Evolutionary conservation across 2,329 filamentous ascomycete genomes (phyloP).

Genomic region (Cordyceps tenuipes): DNA sequence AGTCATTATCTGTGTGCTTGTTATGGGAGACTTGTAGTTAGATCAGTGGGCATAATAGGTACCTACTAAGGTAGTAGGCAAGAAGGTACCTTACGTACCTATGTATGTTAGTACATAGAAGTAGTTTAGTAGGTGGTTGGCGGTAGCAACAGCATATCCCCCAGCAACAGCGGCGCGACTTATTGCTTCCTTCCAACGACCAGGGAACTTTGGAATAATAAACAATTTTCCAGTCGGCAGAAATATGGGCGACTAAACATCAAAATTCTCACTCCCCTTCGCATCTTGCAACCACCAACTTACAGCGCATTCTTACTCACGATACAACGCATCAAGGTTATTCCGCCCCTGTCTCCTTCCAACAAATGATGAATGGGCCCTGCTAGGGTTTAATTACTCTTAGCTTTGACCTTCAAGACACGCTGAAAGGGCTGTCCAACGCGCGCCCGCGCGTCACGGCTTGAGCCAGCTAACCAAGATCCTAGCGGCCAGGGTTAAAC

Average conservation of each 20-base stretch:
- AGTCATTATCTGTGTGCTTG: no score
- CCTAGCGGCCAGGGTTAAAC: constrained; percentile 6
- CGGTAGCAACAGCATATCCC: no score
- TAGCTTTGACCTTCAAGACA: constrained; percentile 2
- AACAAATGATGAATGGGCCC: not conserved
- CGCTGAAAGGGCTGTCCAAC: constrained; percentile 9
- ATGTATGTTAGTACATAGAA: no score
- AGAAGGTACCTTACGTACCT: no score
- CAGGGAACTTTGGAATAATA: no score
- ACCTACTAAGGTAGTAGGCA: no score
- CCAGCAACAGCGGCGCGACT: no score
- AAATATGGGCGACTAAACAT: not conserved
- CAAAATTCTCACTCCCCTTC: not conserved
- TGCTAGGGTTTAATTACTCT: not conserved
- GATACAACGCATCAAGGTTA: constrained; percentile 7
- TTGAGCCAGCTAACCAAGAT: not conserved
- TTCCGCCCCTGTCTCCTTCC: not conserved
- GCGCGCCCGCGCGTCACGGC: constrained; percentile 10
- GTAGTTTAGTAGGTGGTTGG: no score
- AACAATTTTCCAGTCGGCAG: no score
- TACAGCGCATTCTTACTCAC: not conserved
- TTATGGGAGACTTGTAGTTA: no score
- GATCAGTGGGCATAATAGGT: no score
- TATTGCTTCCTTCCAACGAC: no score
- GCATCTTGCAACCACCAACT: not conserved